phyloP scores from a whole-genome alignment of 352 stramenopile genomes.

The Globisporangium okanoganense region DNA sequence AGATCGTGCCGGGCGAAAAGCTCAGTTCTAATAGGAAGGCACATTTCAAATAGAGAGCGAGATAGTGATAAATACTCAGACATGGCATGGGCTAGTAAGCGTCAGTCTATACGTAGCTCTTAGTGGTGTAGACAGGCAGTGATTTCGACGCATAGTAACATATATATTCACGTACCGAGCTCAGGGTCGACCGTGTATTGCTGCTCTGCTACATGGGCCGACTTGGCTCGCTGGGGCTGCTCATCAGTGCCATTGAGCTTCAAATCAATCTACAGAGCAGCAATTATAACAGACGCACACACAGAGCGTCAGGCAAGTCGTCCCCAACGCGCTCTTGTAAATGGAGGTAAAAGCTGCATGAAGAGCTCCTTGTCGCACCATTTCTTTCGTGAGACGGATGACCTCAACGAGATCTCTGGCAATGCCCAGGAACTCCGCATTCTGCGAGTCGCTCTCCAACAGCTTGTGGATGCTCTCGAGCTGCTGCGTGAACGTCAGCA shows the following conservation, averaged over 20 bases:
- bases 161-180: constrained; percentile 1
- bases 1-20: constrained; percentile 44
- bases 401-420: constrained; percentile 79
- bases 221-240: neutral
- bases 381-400: constrained; percentile 82
- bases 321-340: too few relatives aligned
- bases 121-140: neutral
- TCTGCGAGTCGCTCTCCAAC: constrained; percentile 63
- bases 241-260: constrained; percentile 13
- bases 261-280: constrained; percentile 20
- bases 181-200: neutral
- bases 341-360: too few relatives aligned
- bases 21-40: constrained; percentile 32
- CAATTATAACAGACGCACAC: neutral
- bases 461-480: constrained; percentile 80
- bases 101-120: neutral
- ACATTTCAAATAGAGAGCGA: too few relatives aligned
- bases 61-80: neutral
- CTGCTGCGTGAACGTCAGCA: constrained; percentile 77
- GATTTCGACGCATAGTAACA: neutral
- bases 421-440: constrained; percentile 73
- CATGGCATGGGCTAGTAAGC: neutral
- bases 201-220: neutral
- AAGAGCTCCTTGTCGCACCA: constrained; percentile 34
- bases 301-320: neutral